Percentiles rank a stretch among this genome's conserved stretches.
phyloP scores from a whole-genome alignment of 345 rosid species.

The Microcos paniculata region DNA sequence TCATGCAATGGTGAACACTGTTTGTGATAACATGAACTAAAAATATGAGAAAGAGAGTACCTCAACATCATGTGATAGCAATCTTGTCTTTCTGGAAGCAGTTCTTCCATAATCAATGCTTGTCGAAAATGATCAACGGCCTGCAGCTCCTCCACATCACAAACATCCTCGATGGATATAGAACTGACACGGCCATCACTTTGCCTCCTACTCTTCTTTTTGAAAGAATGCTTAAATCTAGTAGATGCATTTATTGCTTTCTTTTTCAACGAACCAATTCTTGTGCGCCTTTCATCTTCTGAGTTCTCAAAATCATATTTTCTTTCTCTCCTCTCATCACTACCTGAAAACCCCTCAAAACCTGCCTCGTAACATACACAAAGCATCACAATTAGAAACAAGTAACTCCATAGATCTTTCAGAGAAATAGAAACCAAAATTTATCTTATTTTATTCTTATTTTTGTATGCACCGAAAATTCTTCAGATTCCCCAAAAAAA shows the following conservation, averaged over 20 bases:
- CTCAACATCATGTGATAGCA: slow-evolving; percentile 97
- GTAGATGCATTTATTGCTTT: slow-evolving; percentile 91
- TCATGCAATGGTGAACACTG: not conserved
- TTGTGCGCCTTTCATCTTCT: slow-evolving; percentile 94
- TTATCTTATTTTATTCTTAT: not conserved
- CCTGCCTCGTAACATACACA: slow-evolving; percentile 45
- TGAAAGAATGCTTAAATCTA: slow-evolving; percentile 85
- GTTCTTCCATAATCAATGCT: slow-evolving; percentile 79
- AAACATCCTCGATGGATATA: slow-evolving; percentile 94
- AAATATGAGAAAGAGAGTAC: no score
- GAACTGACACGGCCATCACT: slow-evolving; percentile 90
- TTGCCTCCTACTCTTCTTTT: slow-evolving; percentile 83
- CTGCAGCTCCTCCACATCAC: slow-evolving; percentile 79
- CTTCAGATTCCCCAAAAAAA: not conserved
- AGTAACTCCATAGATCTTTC: not conserved
- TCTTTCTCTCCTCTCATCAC: slow-evolving; percentile 92
- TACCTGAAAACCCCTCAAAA: slow-evolving; percentile 86
- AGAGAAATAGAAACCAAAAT: not conserved
- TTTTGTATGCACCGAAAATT: not conserved
- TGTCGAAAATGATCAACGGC: slow-evolving; percentile 92
- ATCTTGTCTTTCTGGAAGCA: slow-evolving; percentile 69
- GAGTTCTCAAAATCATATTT: slow-evolving; percentile 95
- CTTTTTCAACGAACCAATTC: slow-evolving; percentile 90
- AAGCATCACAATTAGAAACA: not conserved
- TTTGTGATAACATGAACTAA: not conserved